These are phyloP conservation scores for Calocybe cyanea DNA, from an alignment of 768 basidiomycete species.

Conservation along the genomic window DNA sequence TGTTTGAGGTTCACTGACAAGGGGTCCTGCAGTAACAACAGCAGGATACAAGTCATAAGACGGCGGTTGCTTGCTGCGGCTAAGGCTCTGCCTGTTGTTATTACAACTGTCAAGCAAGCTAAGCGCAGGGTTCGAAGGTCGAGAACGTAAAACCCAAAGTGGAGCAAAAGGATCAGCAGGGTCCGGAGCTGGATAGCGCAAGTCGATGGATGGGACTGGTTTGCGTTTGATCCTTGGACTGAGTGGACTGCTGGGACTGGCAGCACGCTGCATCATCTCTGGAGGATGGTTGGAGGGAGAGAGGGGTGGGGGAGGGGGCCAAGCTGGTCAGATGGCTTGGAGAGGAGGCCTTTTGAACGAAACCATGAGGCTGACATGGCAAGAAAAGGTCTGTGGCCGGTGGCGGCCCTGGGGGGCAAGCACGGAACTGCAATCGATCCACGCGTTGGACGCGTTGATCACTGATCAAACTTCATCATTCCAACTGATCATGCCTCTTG, in stretches of 20 bases:
- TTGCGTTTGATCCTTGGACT: slow-evolving; percentile 47
- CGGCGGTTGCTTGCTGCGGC: too few relatives aligned
- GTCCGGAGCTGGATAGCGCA: slow-evolving; percentile 64
- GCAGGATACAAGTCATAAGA: slow-evolving; percentile 1
- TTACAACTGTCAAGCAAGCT: slow-evolving; percentile 6
- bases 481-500: not conserved
- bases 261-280: too few relatives aligned
- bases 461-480: not conserved
- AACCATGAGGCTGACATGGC: not conserved
- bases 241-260: too few relatives aligned
- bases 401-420: slow-evolving; percentile 4
- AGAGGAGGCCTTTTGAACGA: too few relatives aligned
- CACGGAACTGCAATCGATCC: not conserved
- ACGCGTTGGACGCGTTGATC: slow-evolving; percentile 1
- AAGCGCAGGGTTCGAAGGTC: slow-evolving; percentile 44
- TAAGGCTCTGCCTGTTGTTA: slow-evolving; percentile 11
- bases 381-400: not conserved
- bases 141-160: slow-evolving; percentile 58
- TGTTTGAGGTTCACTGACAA: too few relatives aligned
- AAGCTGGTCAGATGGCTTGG: not conserved
- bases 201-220: slow-evolving; percentile 47
- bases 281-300: too few relatives aligned
- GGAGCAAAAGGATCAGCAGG: slow-evolving; percentile 69
- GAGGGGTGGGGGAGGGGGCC: not conserved
- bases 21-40: too few relatives aligned